Evolutionary conservation across 345 rosid species (phyloP), one percentile per base, ranked within the genome.

Genomic region (Citrus unshiu): DNA sequence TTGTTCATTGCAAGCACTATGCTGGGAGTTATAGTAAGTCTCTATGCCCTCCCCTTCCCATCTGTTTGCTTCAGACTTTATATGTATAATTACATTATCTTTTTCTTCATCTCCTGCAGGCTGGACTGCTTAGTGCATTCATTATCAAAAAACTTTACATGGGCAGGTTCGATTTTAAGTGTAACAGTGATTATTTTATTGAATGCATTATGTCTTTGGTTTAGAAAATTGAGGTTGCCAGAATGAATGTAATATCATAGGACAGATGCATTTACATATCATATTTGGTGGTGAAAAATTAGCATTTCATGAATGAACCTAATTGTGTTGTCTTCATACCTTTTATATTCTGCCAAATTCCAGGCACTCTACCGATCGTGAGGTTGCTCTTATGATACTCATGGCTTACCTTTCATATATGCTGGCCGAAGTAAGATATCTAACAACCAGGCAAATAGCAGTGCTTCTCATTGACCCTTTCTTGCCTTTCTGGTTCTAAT

Each of bases 381-480:
- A 95, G 83, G 91, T 95, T 89, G 98, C 98, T 80, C 90, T 95
- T 39, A 95, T 95, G 98, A 95, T 95, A 61, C 87, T 94, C 77
- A 86, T 94, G 93, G 99, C 99, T 77, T 95, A 94, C 83, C 84
- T 95, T 79, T 95, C 99, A 9, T 95, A 94, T 79, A 91, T 95
- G 93, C 77, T 91, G 73, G 96, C 98, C 30, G 97, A 95, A 85
- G 98, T 94, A 90, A 82, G 83, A 77, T 37, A 84, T 81, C 77
- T 67, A 18, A 54, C 60, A 35, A 77, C 70, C 76, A 54, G 13
- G 3, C 12, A 40, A 40, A 40, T 40, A 40, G 58, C 22, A 46
- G 75, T 21, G 32, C 77, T 70, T 82, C 56, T 83, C 39, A 27
- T 37, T 29, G 63, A 22, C 13, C 43, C 34, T 7, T 37, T 7